Conservation (phyloP, 257 asterid species). For the Ehretia macrophylla region DNA sequence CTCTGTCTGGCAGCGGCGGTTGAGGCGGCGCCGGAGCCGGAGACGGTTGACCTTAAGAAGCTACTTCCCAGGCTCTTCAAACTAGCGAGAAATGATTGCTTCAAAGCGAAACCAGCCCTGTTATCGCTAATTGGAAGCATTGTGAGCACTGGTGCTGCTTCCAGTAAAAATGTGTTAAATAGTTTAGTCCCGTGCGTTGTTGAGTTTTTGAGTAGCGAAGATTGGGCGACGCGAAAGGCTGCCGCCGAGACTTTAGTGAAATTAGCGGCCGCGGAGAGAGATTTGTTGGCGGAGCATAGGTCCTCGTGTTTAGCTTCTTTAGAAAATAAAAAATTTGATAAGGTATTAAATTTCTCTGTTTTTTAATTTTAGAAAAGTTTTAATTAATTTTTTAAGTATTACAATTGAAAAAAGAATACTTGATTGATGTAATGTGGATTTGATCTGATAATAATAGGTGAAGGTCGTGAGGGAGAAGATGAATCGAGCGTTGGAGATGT, state of each 20-base stretch:
- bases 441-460: constrained; percentile 34
- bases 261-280: constrained; percentile 42
- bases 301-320: constrained; percentile 46
- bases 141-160: constrained; percentile 46
- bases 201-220: constrained; percentile 61
- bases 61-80: constrained; percentile 54
- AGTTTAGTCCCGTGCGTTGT: constrained; percentile 40
- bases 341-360: constrained; percentile 28
- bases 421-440: not conserved
- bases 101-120: constrained; percentile 62
- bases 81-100: constrained; percentile 47
- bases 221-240: constrained; percentile 79
- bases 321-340: constrained; percentile 68
- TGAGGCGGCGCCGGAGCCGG: constrained; percentile 67
- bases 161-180: constrained; percentile 30
- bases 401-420: not conserved
- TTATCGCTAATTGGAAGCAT: constrained; percentile 49
- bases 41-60: constrained; percentile 50
- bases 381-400: not conserved
- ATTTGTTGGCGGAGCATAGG: constrained; percentile 39
- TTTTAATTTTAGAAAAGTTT: not conserved
- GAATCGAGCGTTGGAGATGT: constrained; percentile 67
- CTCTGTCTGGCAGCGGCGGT: constrained; percentile 77
- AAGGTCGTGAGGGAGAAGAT: constrained; percentile 80
- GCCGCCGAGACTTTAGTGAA: constrained; percentile 76